phyloP scores from a whole-genome alignment of 352 stramenopile species.

The Phytophthora brassicae region DNA sequence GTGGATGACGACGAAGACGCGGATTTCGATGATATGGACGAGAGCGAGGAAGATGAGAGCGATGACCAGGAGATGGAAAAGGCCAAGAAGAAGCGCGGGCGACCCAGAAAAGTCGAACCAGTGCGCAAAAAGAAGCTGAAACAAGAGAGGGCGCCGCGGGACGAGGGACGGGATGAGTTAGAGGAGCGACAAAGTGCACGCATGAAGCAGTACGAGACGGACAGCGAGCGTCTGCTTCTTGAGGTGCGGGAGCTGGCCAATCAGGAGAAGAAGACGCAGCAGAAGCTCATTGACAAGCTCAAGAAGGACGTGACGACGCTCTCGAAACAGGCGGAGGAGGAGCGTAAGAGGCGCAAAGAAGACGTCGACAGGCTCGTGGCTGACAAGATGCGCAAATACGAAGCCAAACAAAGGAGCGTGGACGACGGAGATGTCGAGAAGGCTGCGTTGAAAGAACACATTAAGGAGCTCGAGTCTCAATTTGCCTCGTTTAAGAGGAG shows the following conservation, averaged over 20 bases:
- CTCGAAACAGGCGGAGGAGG: slow-evolving; percentile 54
- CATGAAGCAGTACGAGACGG: slow-evolving; percentile 60
- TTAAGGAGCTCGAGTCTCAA: slow-evolving; percentile 60
- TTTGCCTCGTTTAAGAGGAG: slow-evolving; percentile 50
- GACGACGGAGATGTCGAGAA: slow-evolving; percentile 41
- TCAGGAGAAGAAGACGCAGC: slow-evolving; percentile 74
- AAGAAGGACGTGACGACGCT: slow-evolving; percentile 65
- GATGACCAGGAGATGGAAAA: slow-evolving; percentile 22
- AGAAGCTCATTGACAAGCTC: slow-evolving; percentile 68
- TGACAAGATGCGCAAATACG: slow-evolving; percentile 46
- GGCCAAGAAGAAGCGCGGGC: slow-evolving; percentile 25
- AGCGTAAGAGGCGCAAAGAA: slow-evolving; percentile 43
- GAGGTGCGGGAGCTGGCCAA: slow-evolving; percentile 59
- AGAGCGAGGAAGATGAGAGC: slow-evolving; percentile 21
- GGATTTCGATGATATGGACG: slow-evolving; percentile 25
- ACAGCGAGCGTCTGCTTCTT: slow-evolving; percentile 63
- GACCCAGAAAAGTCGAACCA: slow-evolving; percentile 15
- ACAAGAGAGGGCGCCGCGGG: slow-evolving; percentile 6
- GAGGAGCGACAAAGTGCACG: slow-evolving; percentile 54
- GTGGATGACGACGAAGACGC: slow-evolving; percentile 35
- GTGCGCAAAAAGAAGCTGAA: slow-evolving; percentile 12
- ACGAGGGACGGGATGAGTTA: slow-evolving; percentile 12
- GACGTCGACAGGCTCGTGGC: slow-evolving; percentile 51
- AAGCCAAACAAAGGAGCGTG: slow-evolving; percentile 34
- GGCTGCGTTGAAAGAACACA: slow-evolving; percentile 34